Conservation (phyloP, 2,329 filamentous ascomycete genomes). For the Falciphora oryzae region DNA sequence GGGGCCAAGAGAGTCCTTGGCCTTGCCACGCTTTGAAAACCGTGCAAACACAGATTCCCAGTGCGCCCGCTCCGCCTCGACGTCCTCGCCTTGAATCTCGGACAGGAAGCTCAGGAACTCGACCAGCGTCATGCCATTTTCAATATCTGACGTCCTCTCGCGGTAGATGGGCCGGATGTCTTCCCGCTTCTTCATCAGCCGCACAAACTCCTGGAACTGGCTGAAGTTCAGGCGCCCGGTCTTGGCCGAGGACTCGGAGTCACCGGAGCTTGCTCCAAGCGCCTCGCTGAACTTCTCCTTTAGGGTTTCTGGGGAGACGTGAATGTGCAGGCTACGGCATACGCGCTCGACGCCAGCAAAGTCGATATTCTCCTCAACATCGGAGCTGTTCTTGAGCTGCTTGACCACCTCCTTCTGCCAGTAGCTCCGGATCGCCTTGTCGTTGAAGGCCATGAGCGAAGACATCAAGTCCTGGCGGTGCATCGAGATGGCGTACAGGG, state of each 20-base stretch:
- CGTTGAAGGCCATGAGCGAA: conserved; percentile 77
- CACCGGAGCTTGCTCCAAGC: conserved; percentile 7
- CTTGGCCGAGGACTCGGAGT: conserved; percentile 45
- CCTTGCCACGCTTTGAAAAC: conserved; percentile 55
- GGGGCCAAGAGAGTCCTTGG: conserved; percentile 29
- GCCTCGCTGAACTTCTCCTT: conserved; percentile 68
- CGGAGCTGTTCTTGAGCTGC: conserved; percentile 38
- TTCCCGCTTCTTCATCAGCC: conserved; percentile 73
- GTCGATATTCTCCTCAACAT: conserved; percentile 67
- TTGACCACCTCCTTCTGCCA: conserved; percentile 82
- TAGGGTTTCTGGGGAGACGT: conserved; percentile 72
- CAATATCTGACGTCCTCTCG: conserved; percentile 49
- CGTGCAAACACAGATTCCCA: conserved; percentile 72
- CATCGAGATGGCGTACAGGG: conserved; percentile 76
- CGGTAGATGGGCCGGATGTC: conserved; percentile 75
- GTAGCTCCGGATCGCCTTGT: conserved; percentile 74
- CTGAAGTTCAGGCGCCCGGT: conserved; percentile 66
- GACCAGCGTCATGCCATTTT: conserved; percentile 59
- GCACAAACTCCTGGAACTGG: conserved; percentile 81
- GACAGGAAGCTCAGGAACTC: conserved; percentile 75
- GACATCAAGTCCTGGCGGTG: conserved; percentile 88
- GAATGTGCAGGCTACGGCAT: conserved; percentile 87
- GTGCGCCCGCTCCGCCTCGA: conserved; percentile 55
- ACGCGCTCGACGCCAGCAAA: conserved; percentile 74
- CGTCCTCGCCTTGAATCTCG: conserved; percentile 68